Percentiles rank a stretch among this genome's conserved stretches.
phyloP scores from a whole-genome alignment of 2,329 filamentous ascomycete species.

The Colletotrichum sp. region DNA sequence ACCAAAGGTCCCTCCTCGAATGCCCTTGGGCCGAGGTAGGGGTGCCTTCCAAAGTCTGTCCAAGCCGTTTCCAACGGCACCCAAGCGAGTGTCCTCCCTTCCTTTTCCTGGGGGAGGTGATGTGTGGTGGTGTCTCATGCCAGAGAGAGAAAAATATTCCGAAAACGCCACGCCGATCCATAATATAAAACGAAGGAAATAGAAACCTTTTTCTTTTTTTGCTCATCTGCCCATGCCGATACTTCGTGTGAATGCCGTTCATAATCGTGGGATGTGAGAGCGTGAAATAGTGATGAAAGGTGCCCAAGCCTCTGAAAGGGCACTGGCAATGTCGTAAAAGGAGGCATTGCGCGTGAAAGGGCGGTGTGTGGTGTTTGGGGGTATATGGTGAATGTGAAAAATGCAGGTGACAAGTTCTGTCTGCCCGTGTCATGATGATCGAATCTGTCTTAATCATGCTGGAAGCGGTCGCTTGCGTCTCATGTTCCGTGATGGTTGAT shows the following conservation, averaged over 20 bases:
- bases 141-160: neutral
- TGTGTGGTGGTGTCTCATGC: neutral
- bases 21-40: neutral
- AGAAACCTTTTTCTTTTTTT: constrained; percentile 6
- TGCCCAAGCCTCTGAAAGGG: constrained; percentile 6
- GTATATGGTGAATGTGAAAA: neutral
- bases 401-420: neutral
- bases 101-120: neutral
- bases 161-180: constrained; percentile 8
- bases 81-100: constrained; percentile 8
- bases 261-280: constrained; percentile 9
- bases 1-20: neutral
- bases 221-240: constrained; percentile 8
- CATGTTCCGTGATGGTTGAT: neutral
- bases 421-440: neutral
- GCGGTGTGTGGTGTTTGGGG: neutral
- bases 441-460: neutral
- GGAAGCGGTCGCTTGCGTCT: neutral
- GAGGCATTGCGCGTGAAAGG: neutral
- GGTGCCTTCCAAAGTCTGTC: constrained; percentile 7
- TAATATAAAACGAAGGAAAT: neutral
- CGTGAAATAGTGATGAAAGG: neutral
- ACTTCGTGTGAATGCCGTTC: constrained; percentile 17
- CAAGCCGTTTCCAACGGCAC: constrained; percentile 8
- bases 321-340: neutral